Percentiles rank a stretch among this genome's conserved stretches.
Conservation (phyloP, 495 filamentous ascomycete species). For the Aspergillus incahuasiensis region DNA sequence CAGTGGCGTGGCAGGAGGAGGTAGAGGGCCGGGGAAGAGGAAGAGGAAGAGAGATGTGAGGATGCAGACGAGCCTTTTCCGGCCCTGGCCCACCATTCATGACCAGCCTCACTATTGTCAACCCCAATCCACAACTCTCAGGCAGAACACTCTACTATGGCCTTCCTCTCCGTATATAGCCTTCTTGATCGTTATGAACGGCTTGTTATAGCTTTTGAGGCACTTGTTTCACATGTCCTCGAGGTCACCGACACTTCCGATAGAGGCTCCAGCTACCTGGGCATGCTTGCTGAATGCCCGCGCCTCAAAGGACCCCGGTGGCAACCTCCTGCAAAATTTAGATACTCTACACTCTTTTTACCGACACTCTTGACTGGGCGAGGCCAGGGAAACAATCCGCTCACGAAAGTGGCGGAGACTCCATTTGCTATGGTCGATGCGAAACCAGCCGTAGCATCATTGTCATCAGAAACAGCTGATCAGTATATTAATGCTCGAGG, state of each 20-base stretch:
- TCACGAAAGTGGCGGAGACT: neutral
- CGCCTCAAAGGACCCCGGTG: neutral
- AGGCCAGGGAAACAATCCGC: neutral
- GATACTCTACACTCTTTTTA: too few relatives aligned
- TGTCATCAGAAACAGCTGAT: neutral
- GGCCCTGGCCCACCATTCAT: slow-evolving; percentile 11
- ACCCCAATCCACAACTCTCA: slow-evolving; percentile 1
- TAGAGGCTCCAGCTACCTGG: neutral
- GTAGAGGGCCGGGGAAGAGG: slow-evolving; percentile 7
- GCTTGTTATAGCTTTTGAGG: neutral
- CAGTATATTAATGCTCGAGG: neutral
- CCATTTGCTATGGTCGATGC: neutral
- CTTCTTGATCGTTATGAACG: neutral
- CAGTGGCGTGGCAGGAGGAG: neutral
- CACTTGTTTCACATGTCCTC: neutral
- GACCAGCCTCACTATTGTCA: slow-evolving; percentile 5
- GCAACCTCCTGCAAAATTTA: neutral
- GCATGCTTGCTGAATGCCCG: neutral
- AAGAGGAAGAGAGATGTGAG: slow-evolving; percentile 3
- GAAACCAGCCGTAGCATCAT: neutral
- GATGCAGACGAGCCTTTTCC: slow-evolving; percentile 10
- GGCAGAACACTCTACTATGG: neutral
- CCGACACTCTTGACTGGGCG: neutral
- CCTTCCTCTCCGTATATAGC: neutral
- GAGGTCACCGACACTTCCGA: neutral